These are phyloP conservation scores for Euphorbia schlechtendalii DNA, from an alignment of 441 rosid species.

Conservation along the genomic window DNA sequence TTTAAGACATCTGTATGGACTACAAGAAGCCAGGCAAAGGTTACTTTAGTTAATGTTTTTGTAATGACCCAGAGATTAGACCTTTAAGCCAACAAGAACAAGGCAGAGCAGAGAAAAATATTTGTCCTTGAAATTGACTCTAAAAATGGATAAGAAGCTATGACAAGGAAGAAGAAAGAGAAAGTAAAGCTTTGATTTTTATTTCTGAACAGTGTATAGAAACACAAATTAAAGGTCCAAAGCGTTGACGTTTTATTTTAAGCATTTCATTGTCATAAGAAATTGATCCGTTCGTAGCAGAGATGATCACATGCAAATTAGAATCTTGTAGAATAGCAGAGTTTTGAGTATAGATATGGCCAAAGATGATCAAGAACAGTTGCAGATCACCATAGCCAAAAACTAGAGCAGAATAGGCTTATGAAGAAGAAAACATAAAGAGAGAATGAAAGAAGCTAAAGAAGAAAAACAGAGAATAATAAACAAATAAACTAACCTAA, in stretches of 20 bases:
- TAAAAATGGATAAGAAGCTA: conserved; percentile 6
- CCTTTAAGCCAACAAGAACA: conserved; percentile 10
- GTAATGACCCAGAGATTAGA: conserved; percentile 1
- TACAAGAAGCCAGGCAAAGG: background rate
- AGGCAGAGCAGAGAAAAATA: conserved; percentile 12
- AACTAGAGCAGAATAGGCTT: background rate
- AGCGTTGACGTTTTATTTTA: background rate
- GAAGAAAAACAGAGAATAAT: too few relatives aligned
- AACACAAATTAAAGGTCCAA: background rate
- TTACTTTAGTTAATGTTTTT: background rate
- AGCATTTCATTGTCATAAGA: background rate
- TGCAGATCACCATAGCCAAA: background rate
- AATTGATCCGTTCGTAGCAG: background rate
- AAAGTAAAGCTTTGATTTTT: too few relatives aligned
- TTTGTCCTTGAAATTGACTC: conserved; percentile 8
- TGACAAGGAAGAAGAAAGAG: conserved; percentile 3
- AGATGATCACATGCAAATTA: conserved; percentile 12
- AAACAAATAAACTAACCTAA: conserved; percentile 15
- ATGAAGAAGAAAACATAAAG: background rate
- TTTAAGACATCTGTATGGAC: background rate
- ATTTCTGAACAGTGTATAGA: background rate
- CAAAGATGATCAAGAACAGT: background rate
- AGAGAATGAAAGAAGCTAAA: background rate
- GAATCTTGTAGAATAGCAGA: background rate
- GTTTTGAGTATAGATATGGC: background rate